These are phyloP conservation scores for Conticribra guillardii DNA, from an alignment of 108 stramenopile species.

Conservation along the genomic window DNA sequence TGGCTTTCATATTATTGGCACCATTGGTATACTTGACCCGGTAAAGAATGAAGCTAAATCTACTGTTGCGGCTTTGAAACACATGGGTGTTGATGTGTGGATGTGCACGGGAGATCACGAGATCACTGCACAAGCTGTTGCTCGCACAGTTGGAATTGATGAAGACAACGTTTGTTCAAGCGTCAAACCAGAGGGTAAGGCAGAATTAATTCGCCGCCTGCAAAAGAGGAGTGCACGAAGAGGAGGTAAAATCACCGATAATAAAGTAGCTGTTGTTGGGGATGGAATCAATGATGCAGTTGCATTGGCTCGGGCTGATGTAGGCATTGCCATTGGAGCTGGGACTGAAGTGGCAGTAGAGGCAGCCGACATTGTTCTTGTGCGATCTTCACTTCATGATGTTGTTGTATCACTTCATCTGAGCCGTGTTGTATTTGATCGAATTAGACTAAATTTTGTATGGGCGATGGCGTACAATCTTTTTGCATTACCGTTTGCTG, in stretches of 20 bases:
- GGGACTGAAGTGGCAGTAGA: constrained; percentile 97
- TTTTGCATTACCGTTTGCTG: constrained; percentile 94
- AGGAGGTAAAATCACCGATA: constrained; percentile 14
- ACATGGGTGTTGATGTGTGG: constrained; percentile 89
- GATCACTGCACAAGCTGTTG: constrained; percentile 88
- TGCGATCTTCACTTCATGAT: constrained; percentile 86
- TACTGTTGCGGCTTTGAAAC: constrained; percentile 63
- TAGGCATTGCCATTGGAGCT: constrained; percentile 96
- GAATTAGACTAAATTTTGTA: constrained; percentile 90
- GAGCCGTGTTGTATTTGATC: constrained; percentile 82
- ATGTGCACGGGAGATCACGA: constrained; percentile 98
- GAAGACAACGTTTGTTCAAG: constrained; percentile 71
- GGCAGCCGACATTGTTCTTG: constrained; percentile 94
- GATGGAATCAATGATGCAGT: constrained; percentile 99
- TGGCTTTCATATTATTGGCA: constrained; percentile 53
- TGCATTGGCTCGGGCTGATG: constrained; percentile 93
- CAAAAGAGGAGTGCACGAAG: constrained; percentile 53
- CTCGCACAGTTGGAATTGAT: constrained; percentile 71
- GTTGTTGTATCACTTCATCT: constrained; percentile 92
- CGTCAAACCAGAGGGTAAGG: constrained; percentile 83
- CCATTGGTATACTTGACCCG: constrained; percentile 89
- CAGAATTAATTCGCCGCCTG: constrained; percentile 61
- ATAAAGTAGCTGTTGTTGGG: constrained; percentile 92
- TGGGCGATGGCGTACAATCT: constrained; percentile 97
- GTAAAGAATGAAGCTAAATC: constrained; percentile 75